Evolutionary conservation across 1,284 basidiomycete species (phyloP), one percentile per base, ranked within the genome.

Genomic region (Leccinum fallax): DNA sequence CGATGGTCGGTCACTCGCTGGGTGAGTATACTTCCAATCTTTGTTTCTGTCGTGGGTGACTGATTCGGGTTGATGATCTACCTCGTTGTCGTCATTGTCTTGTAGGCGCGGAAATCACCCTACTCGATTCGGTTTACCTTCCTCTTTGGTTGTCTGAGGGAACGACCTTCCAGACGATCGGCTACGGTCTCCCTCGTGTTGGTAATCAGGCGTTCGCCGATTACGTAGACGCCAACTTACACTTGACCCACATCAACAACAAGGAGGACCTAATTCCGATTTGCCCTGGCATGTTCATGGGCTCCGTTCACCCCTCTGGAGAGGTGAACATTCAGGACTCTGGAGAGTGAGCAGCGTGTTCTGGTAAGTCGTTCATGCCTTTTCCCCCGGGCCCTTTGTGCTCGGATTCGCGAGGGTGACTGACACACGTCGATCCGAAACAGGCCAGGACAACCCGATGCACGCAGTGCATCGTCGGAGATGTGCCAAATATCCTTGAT

Each of bases 121-220:
- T 86, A 7, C 76, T 89, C 9, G 81, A 83, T 43, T 74, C 78
- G 0, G 71, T 81, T 11, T 80, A 76, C 63, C 75, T 82, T 21
- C 72, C 71, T 15, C 66, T 79, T 10, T 72, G 76, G 57, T 68
- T 82, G 2, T 76, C 81, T 6, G 40, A 67, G 0, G 69, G 68
- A 53, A 77, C 71, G 4, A 65, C 67, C 4, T 73, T 81, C 67
- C 63, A 66, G 55, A 74, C 74, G 6, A 69, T 85, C 28, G 72
- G 74, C 1, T 88, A 84, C 63, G 85, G 85, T 32, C 78, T 88
- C 73, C 89, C 89, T 24, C 80, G 88, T 55, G 87, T 89, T 46
- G 88, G 88, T 2, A 89, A 90, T 70, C 81, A 83, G 65, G 83
- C 77, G 0, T 88, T 86, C 61, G 86, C 86, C 1, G 62, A 85